phyloP scores from a whole-genome alignment of 1,284 basidiomycete species.

The Sanghuangporus weigelae region DNA sequence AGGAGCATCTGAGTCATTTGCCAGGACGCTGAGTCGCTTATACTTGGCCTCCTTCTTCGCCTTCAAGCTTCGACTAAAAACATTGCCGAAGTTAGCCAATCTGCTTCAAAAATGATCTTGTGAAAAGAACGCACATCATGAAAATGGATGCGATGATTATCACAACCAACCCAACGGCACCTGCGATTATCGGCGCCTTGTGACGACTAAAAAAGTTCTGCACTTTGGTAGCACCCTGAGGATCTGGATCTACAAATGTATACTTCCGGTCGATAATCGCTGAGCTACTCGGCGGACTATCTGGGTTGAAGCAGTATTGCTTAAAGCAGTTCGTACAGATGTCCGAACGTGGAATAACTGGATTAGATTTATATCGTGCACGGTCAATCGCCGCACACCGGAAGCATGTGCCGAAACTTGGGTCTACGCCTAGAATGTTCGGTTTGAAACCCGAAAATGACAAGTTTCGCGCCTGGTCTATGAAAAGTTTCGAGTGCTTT shows the following conservation, averaged over 20 bases:
- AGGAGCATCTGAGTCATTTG: conserved; percentile 14
- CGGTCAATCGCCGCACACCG: conserved; percentile 54
- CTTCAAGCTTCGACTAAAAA: conserved; percentile 3
- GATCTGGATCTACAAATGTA: conserved; percentile 46
- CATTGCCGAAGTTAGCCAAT: background rate
- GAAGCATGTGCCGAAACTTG: conserved; percentile 47
- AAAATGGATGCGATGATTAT: conserved; percentile 33
- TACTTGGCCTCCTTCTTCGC: conserved; percentile 11
- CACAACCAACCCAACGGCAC: conserved; percentile 33
- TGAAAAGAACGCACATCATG: conserved; percentile 30
- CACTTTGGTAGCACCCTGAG: conserved; percentile 35
- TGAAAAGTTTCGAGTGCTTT: conserved; percentile 41
- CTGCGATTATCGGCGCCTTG: conserved; percentile 40
- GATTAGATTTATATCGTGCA: conserved; percentile 35
- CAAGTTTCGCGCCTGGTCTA: conserved; percentile 49
- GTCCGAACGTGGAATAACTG: conserved; percentile 35
- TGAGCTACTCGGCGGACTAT: conserved; percentile 37
- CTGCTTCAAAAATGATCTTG: background rate
- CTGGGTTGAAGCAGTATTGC: conserved; percentile 50
- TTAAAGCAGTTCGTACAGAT: conserved; percentile 45
- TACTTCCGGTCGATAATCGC: conserved; percentile 41
- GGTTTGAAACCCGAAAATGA: conserved; percentile 53
- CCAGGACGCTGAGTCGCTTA: conserved; percentile 11
- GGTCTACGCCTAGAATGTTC: conserved; percentile 40
- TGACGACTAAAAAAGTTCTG: conserved; percentile 34